Evolutionary conservation across 2,329 filamentous ascomycete genomes (phyloP).

Genomic region (Trichothecium sympodiale): DNA sequence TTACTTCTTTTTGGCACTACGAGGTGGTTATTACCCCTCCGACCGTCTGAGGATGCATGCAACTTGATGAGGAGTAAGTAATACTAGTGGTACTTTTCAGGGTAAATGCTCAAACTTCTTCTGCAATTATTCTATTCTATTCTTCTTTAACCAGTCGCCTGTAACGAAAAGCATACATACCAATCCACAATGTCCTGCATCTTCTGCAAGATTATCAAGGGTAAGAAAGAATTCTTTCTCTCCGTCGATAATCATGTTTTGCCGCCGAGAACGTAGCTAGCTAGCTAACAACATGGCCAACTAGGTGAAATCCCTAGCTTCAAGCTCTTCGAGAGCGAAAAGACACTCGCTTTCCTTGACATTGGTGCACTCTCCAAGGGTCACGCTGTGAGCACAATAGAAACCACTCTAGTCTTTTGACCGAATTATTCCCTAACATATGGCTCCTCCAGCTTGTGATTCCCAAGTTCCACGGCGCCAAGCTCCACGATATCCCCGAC

Average conservation of each 20-base stretch:
- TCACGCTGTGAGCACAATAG: slow-evolving; percentile 66
- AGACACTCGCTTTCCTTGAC: slow-evolving; percentile 90
- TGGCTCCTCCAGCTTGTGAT: slow-evolving; percentile 65
- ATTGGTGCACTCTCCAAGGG: slow-evolving; percentile 83
- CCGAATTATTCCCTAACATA: slow-evolving; percentile 28
- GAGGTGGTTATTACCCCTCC: too few relatives aligned
- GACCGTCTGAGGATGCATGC: not conserved
- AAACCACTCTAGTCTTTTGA: slow-evolving; percentile 64
- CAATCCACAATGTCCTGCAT: slow-evolving; percentile 49
- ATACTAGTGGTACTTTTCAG: too few relatives aligned
- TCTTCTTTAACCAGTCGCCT: too few relatives aligned
- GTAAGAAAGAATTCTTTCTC: slow-evolving; percentile 31
- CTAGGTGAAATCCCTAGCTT: slow-evolving; percentile 89
- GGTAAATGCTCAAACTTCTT: not conserved
- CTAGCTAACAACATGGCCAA: slow-evolving; percentile 1
- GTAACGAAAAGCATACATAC: too few relatives aligned
- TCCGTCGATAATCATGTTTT: too few relatives aligned
- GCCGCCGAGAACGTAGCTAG: too few relatives aligned
- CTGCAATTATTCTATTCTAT: not conserved
- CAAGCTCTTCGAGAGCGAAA: slow-evolving; percentile 92
- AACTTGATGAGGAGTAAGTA: too few relatives aligned
- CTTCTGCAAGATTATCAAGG: slow-evolving; percentile 98
- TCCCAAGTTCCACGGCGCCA: slow-evolving; percentile 86
- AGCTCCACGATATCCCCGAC: slow-evolving; percentile 87
- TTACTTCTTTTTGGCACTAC: too few relatives aligned